These are phyloP conservation scores for Babesia ovata DNA, from an alignment of 169 alveolate genomes.

Conservation along the genomic window DNA sequence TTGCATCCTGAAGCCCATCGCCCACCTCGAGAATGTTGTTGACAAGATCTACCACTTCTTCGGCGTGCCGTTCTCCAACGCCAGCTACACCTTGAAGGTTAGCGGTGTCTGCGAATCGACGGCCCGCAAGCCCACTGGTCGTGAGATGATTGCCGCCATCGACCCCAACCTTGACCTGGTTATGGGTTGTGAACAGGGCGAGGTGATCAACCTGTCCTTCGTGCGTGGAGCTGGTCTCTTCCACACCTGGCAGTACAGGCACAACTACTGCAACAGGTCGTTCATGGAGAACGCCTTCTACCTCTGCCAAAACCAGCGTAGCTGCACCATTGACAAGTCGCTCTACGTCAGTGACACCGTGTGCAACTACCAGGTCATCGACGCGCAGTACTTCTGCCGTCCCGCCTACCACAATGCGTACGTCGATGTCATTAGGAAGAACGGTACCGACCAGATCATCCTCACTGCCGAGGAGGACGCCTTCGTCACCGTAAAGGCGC, in stretches of 20 bases:
- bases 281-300: constrained; percentile 29
- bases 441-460: constrained; percentile 4
- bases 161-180: constrained; percentile 32
- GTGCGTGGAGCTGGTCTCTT: constrained; percentile 48
- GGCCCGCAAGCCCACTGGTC: constrained; percentile 29
- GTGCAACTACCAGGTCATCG: constrained; percentile 31
- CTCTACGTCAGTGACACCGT: constrained; percentile 10
- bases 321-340: constrained; percentile 12
- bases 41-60: constrained; percentile 27
- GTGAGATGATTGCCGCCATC: constrained; percentile 37
- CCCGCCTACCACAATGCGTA: constrained; percentile 13
- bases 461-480: constrained; percentile 64
- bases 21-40: constrained; percentile 18
- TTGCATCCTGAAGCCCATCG: constrained; percentile 53
- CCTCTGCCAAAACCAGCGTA: constrained; percentile 27
- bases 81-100: constrained; percentile 25
- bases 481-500: constrained; percentile 49
- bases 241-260: constrained; percentile 9
- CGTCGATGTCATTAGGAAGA: constrained; percentile 2
- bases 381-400: constrained; percentile 34
- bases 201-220: constrained; percentile 49
- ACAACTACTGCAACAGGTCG: constrained; percentile 34
- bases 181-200: constrained; percentile 59
- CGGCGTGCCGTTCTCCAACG: constrained; percentile 47
- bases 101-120: constrained; percentile 26